Conservation (phyloP, 2,329 filamentous ascomycete species). For the Neospermospora avenae region DNA sequence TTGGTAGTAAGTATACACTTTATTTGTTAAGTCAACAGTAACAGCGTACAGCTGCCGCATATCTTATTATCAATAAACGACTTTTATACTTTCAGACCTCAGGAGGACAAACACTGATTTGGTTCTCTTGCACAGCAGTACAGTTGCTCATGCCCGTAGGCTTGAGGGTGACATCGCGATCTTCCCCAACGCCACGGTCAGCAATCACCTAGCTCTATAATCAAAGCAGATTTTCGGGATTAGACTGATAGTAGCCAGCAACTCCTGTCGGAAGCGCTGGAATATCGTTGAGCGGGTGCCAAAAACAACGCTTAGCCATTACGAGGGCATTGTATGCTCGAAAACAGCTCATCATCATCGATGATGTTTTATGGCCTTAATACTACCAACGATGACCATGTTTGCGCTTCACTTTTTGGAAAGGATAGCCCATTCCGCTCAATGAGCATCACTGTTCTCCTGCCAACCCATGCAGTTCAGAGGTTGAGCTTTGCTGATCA, state of each 20-base stretch:
- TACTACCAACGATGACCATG: slow-evolving; percentile 24
- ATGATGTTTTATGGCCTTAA: slow-evolving; percentile 35
- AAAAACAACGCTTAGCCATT: slow-evolving; percentile 48
- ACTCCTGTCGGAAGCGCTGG: slow-evolving; percentile 33
- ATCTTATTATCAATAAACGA: no score
- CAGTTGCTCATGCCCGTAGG: slow-evolving; percentile 63
- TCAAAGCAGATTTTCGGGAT: not conserved
- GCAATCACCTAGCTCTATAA: slow-evolving; percentile 39
- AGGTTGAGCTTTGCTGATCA: slow-evolving; percentile 39
- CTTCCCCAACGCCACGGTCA: slow-evolving; percentile 57
- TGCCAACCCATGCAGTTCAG: slow-evolving; percentile 37
- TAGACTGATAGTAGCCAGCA: slow-evolving; percentile 12
- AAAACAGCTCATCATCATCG: slow-evolving; percentile 30
- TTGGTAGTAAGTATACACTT: slow-evolving; percentile 51
- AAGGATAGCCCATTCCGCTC: slow-evolving; percentile 19
- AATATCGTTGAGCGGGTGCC: slow-evolving; percentile 35
- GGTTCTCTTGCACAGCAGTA: slow-evolving; percentile 32
- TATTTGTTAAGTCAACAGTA: no score
- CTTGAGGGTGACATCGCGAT: slow-evolving; percentile 58
- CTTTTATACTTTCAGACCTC: not conserved
- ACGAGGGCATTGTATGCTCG: slow-evolving; percentile 49
- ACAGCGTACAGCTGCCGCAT: not conserved
- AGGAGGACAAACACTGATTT: not conserved
- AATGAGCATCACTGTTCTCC: slow-evolving; percentile 37
- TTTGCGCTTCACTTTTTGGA: slow-evolving; percentile 26